phyloP scores from a whole-genome alignment of 129 eudicot genomes.

The Escallonia herrerae region DNA sequence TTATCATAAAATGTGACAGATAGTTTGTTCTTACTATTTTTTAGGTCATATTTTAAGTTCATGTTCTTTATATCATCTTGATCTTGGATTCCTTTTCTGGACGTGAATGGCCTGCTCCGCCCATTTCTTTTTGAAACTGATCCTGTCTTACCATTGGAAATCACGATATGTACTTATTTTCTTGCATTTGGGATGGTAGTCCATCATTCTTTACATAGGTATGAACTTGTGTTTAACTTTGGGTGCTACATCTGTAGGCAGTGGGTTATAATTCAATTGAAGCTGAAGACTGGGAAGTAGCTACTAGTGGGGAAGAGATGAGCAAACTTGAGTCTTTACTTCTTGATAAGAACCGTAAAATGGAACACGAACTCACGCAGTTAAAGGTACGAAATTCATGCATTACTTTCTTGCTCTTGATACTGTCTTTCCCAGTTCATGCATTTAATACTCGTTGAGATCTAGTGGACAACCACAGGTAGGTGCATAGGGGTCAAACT shows the following conservation, averaged over 20 bases:
- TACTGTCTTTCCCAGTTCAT: neutral
- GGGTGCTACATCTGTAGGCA: slow-evolving; percentile 45
- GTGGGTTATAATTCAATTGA: slow-evolving; percentile 98
- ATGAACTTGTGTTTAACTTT: neutral
- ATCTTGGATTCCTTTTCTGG: too few species aligned
- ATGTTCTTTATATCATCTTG: too few species aligned
- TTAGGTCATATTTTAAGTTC: too few species aligned
- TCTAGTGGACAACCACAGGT: neutral
- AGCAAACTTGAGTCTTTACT: slow-evolving; percentile 90
- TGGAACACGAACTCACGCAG: slow-evolving; percentile 98
- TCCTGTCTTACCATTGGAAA: too few species aligned
- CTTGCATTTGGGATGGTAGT: too few species aligned
- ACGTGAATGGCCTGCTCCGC: too few species aligned
- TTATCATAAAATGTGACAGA: too few species aligned
- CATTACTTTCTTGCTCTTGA: neutral
- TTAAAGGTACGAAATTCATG: slow-evolving; percentile 48
- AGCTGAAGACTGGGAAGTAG: slow-evolving; percentile 99
- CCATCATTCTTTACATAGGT: neutral
- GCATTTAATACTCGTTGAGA: neutral
- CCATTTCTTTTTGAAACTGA: too few species aligned
- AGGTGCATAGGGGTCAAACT: neutral
- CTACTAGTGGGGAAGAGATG: slow-evolving; percentile 98
- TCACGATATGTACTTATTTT: too few species aligned
- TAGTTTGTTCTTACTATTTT: too few species aligned
- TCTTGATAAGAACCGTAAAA: slow-evolving; percentile 95